These are phyloP conservation scores for Neocallimastix lanati DNA, from an alignment of 192 early-diverging fungal species.

Conservation along the genomic window DNA sequence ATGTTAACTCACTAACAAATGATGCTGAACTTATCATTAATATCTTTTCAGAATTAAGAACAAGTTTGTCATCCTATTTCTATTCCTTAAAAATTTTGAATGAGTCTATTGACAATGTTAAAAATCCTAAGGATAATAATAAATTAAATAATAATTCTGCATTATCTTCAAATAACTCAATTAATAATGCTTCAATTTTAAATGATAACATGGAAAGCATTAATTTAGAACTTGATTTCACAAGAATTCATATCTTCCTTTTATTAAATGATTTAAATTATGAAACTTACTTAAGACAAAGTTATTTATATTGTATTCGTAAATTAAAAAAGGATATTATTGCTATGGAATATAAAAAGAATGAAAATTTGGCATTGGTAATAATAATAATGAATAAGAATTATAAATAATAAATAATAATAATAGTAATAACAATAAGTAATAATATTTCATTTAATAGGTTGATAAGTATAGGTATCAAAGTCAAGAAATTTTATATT, in stretches of 20 bases:
- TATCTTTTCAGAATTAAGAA: neutral
- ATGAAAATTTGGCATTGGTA: neutral
- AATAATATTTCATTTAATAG: too few relatives aligned
- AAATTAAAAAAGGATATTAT: neutral
- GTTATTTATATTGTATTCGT: neutral
- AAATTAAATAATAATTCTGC: neutral
- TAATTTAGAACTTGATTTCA: neutral
- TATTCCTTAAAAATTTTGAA: neutral
- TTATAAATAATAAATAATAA: too few relatives aligned
- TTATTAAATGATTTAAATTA: neutral
- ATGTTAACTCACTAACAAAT: neutral
- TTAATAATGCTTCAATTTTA: neutral
- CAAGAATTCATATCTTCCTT: neutral
- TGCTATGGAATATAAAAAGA: neutral
- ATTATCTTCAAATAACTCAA: neutral
- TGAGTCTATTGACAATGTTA: neutral
- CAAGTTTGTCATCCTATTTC: neutral
- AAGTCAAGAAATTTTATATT: neutral
- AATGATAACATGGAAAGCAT: neutral
- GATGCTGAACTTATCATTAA: neutral
- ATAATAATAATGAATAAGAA: neutral
- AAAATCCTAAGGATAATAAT: neutral
- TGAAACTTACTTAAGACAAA: neutral
- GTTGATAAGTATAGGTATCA: neutral
- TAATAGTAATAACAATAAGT: too few relatives aligned